A percentile compares a stretch with the other conserved stretches of the same genome.
phyloP scores from a whole-genome alignment of 2,329 filamentous ascomycete genomes.

The Triangularia setosa region DNA sequence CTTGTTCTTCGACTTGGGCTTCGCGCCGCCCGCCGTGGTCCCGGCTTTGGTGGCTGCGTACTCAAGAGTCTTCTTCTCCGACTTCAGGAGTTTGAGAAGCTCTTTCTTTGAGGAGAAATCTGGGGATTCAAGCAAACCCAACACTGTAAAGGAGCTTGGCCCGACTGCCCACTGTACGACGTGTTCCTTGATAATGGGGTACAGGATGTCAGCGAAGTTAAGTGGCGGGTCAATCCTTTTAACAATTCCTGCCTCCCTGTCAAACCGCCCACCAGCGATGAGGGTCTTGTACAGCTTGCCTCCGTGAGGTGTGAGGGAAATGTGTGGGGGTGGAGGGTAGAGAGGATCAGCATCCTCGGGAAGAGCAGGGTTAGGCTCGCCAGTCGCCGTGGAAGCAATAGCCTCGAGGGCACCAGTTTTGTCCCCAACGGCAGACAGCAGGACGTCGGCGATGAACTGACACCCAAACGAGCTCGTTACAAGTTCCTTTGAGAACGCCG shows the following conservation, averaged over 20 bases:
- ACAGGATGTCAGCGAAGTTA: conserved; percentile 77
- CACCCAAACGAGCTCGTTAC: conserved; percentile 76
- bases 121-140: conserved; percentile 72
- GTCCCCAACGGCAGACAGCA: conserved; percentile 72
- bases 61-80: conserved; percentile 67
- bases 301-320: conserved; percentile 58
- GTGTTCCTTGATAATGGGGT: conserved; percentile 70
- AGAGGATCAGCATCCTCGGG: conserved; percentile 36
- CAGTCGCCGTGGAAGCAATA: conserved; percentile 59
- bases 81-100: conserved; percentile 66
- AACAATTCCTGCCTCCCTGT: conserved; percentile 66
- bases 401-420: conserved; percentile 72
- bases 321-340: conserved; percentile 44
- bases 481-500: conserved; percentile 63
- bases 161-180: conserved; percentile 82
- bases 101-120: conserved; percentile 65
- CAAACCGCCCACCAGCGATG: conserved; percentile 83
- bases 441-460: conserved; percentile 78
- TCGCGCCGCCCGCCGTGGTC: conserved; percentile 46
- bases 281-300: conserved; percentile 88
- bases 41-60: conserved; percentile 61
- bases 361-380: conserved; percentile 45
- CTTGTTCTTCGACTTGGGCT: conserved; percentile 41
- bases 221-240: conserved; percentile 71
- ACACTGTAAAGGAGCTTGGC: conserved; percentile 78